phyloP scores from a whole-genome alignment of 2,329 filamentous ascomycete species.

The Ceratocystis variospora region DNA sequence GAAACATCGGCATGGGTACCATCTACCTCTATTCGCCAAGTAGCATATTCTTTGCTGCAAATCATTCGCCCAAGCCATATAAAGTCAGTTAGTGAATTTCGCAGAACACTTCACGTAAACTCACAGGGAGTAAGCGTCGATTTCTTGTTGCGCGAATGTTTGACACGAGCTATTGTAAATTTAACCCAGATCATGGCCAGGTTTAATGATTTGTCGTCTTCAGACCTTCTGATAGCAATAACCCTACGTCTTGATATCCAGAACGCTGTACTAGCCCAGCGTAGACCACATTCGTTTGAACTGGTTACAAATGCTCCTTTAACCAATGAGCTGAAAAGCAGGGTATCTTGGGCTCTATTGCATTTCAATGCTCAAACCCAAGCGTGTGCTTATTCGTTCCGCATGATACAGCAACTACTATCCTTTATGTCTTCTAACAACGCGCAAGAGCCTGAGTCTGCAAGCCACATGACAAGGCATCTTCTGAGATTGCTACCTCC shows the following conservation, averaged over 20 bases:
- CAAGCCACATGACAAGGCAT: background rate
- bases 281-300: slow-evolving; percentile 19
- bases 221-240: slow-evolving; percentile 12
- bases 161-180: slow-evolving; percentile 12
- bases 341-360: slow-evolving; percentile 40
- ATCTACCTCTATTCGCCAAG: slow-evolving; percentile 35
- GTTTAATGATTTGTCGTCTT: background rate
- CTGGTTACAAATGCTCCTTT: slow-evolving; percentile 5
- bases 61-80: slow-evolving; percentile 18
- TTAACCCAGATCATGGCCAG: background rate
- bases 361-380: slow-evolving; percentile 49
- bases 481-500: background rate
- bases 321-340: slow-evolving; percentile 23
- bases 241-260: slow-evolving; percentile 19
- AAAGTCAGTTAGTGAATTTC: slow-evolving; percentile 27
- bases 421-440: slow-evolving; percentile 10
- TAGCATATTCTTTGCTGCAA: slow-evolving; percentile 41
- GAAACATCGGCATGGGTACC: slow-evolving; percentile 37
- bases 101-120: slow-evolving; percentile 24
- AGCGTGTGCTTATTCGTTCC: slow-evolving; percentile 33
- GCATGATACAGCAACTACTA: slow-evolving; percentile 30
- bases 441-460: background rate
- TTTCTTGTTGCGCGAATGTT: slow-evolving; percentile 25
- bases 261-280: slow-evolving; percentile 23
- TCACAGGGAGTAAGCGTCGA: slow-evolving; percentile 12